Percentiles rank a stretch among this genome's conserved stretches.
Evolutionary conservation across 1,284 basidiomycete genomes (phyloP).

Genomic region (Microbotryomycetes sp.): DNA sequence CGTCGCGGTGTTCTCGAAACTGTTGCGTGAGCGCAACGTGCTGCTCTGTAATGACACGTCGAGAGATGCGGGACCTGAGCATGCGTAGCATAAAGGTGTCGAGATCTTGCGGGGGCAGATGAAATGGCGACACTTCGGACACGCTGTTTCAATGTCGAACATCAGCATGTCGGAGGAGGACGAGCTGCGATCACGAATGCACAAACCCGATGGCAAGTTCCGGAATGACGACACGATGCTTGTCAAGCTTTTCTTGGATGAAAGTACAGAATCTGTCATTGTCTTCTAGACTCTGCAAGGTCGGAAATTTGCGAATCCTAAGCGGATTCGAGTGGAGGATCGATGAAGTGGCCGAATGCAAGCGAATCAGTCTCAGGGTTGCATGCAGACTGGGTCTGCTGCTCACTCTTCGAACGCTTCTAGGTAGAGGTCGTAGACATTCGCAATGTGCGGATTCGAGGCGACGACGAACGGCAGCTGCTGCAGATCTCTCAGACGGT

Average conservation of each 20-base stretch:
- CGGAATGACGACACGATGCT: constrained; percentile 56
- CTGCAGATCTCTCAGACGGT: constrained; percentile 79
- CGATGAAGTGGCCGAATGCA: constrained; percentile 53
- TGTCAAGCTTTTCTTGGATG: constrained; percentile 56
- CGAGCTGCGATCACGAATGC: too few species aligned
- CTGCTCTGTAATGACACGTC: constrained; percentile 80
- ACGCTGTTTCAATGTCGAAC: constrained; percentile 34
- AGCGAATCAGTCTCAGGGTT: constrained; percentile 61
- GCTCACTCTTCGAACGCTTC: constrained; percentile 50
- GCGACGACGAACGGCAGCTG: constrained; percentile 79
- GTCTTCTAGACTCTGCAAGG: constrained; percentile 63
- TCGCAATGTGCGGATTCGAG: constrained; percentile 72
- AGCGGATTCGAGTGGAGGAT: not conserved
- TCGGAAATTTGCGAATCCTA: constrained; percentile 69
- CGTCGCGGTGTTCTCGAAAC: constrained; percentile 43
- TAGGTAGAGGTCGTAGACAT: constrained; percentile 61
- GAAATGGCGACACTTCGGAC: constrained; percentile 54
- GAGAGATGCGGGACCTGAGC: constrained; percentile 81
- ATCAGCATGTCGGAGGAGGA: constrained; percentile 22
- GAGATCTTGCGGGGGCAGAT: constrained; percentile 66
- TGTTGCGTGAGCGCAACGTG: constrained; percentile 72
- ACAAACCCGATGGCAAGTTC: constrained; percentile 32
- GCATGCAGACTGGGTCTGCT: not conserved
- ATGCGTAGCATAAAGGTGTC: constrained; percentile 86
- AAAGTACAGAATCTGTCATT: constrained; percentile 73